Percentiles rank a stretch among this genome's conserved stretches.
These are phyloP conservation scores for Alternaria sp. DNA, from an alignment of 2,329 filamentous ascomycete species.

Conservation along the genomic window DNA sequence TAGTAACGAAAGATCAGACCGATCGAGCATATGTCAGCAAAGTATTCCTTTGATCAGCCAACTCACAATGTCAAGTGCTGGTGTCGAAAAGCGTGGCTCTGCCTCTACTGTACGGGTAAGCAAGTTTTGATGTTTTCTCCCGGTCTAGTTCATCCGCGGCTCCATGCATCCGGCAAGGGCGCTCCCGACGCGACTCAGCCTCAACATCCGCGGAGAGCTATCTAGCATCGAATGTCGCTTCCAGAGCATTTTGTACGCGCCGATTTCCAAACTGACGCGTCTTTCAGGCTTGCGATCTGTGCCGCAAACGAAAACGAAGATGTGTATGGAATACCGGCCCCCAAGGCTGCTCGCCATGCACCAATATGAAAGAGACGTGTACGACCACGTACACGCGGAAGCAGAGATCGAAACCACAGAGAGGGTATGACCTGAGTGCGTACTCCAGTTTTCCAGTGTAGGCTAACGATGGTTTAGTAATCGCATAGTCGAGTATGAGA, in stretches of 20 bases:
- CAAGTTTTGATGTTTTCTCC: not conserved
- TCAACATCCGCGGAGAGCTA: not conserved
- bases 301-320: conserved; percentile 34
- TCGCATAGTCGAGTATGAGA: conserved; percentile 36
- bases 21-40: conserved; percentile 21
- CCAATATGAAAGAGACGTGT: conserved; percentile 34
- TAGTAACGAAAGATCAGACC: conserved; percentile 7
- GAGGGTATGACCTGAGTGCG: conserved; percentile 20
- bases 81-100: conserved; percentile 35
- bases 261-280: not conserved
- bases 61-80: conserved; percentile 24
- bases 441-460: not conserved
- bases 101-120: conserved; percentile 34
- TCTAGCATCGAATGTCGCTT: not conserved
- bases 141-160: not conserved
- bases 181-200: not conserved
- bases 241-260: not conserved
- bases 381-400: conserved; percentile 36
- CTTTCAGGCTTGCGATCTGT: conserved; percentile 36
- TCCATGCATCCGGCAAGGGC: not conserved
- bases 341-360: conserved; percentile 30
- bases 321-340: conserved; percentile 32
- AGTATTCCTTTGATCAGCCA: not conserved
- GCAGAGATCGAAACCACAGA: conserved; percentile 32
- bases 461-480: conserved; percentile 15